These are phyloP conservation scores for Phialophora chinensis DNA, from an alignment of 2,329 filamentous ascomycete genomes.

Conservation along the genomic window DNA sequence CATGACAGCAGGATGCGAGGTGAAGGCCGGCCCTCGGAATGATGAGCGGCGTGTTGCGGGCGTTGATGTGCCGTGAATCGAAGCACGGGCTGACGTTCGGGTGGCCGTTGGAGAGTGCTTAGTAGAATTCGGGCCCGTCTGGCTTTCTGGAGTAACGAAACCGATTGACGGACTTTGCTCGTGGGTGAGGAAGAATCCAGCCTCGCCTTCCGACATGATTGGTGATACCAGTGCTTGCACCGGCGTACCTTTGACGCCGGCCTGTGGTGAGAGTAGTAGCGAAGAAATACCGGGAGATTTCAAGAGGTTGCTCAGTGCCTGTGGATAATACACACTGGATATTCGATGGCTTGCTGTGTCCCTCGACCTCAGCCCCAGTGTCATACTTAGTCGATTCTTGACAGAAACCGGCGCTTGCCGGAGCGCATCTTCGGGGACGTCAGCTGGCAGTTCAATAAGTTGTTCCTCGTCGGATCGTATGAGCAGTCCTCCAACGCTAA, in stretches of 20 bases:
- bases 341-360: constrained; percentile 32
- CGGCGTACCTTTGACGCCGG: constrained; percentile 25
- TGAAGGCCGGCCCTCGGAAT: constrained; percentile 30
- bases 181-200: constrained; percentile 25
- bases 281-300: constrained; percentile 30
- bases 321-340: constrained; percentile 37
- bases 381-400: constrained; percentile 38
- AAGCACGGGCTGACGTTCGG: constrained; percentile 24
- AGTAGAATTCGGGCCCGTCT: constrained; percentile 12
- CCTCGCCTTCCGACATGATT: constrained; percentile 18
- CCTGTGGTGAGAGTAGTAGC: constrained; percentile 26
- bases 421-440: constrained; percentile 37
- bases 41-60: constrained; percentile 27
- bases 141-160: constrained; percentile 23
- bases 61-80: constrained; percentile 18
- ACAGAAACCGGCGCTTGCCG: constrained; percentile 37
- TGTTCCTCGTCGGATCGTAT: constrained; percentile 21
- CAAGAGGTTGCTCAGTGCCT: constrained; percentile 32
- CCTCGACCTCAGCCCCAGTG: constrained; percentile 31
- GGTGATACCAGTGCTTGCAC: constrained; percentile 28
- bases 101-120: constrained; percentile 10
- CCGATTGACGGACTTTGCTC: constrained; percentile 30
- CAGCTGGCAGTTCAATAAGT: constrained; percentile 38
- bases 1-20: constrained; percentile 36
- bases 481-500: constrained; percentile 16